Evolutionary conservation across 371 early-diverging fungal species (phyloP), one percentile per base, ranked within the genome.

Genomic region (Spiromyces aspiralis): DNA sequence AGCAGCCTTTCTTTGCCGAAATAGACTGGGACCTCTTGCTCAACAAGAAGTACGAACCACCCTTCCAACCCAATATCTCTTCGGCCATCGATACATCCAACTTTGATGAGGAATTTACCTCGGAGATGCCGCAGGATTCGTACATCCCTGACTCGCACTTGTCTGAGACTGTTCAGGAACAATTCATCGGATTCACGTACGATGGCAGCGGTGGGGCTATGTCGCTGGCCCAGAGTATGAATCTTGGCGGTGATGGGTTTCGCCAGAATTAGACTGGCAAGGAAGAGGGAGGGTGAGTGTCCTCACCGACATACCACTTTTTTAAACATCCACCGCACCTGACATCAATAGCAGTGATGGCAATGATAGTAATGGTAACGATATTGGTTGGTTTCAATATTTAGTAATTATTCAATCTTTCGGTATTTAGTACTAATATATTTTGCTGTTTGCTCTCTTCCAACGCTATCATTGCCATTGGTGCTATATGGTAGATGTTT

Each of bases 31-130:
- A 76, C 23, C 81, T 77, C 45, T 65, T 95, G 41, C 72, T 88
- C 62, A 79, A 78, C 45, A 83, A 88, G 61, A 83, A 88, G 62
- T 76, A 87, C 62, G 80, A 82, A 44, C 95, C 96, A n/a, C 90
- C 91, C 1, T 93, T 92, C 77, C 86, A 87, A 62, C 95, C 95
- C 19, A 76, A 77, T 44, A 91, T 95, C 12, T 83, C 84, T 2
- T 80, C 83, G 12, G 80, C 84, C 4, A 78, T 81, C 20, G 96
- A 95, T 67, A 83, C 84, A 0, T 88, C 90, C 50, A 92, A 94
- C 77, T 95, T 95, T 78, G 96, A 87, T 56, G 79, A 79, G 43
- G 93, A 92, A 67, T 93, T 96, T 49, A 95, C 91, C 3, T 75
- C 80, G 10, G 95, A 95, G 62, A 72, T 73, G 13, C 90, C 95